These are phyloP conservation scores for Lactarius akahatsu DNA, from an alignment of 768 basidiomycete genomes.

Conservation along the genomic window DNA sequence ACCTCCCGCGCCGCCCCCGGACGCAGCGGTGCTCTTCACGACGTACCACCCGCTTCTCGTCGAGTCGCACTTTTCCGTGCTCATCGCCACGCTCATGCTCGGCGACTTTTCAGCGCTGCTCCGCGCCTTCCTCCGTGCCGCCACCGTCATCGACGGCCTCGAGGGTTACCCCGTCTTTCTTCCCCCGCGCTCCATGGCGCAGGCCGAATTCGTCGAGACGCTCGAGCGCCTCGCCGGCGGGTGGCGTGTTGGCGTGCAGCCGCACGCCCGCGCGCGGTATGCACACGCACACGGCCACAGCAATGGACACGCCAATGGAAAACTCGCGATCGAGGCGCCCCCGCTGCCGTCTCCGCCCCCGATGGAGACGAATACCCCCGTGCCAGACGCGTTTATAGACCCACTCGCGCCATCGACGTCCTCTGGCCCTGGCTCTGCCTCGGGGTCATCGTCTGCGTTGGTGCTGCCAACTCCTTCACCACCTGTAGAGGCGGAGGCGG, in stretches of 20 bases:
- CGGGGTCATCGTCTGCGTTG: neutral
- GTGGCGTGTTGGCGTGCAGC: conserved; percentile 66
- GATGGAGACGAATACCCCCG: neutral
- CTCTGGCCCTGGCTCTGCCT: conserved; percentile 24
- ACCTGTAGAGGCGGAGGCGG: neutral
- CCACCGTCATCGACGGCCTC: conserved; percentile 71
- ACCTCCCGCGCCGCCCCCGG: conserved; percentile 37
- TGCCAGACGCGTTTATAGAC: conserved; percentile 17
- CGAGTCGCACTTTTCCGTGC: conserved; percentile 79
- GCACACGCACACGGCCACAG: neutral
- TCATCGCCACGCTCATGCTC: conserved; percentile 74
- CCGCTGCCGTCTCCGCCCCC: conserved; percentile 33
- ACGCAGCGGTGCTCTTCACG: conserved; percentile 66
- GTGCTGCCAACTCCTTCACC: neutral
- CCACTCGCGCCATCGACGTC: conserved; percentile 33
- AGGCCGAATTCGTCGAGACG: conserved; percentile 85
- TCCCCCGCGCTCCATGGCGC: conserved; percentile 84
- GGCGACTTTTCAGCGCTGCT: conserved; percentile 68
- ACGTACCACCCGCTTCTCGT: conserved; percentile 90
- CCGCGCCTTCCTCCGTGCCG: conserved; percentile 62
- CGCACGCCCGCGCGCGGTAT: conserved; percentile 46
- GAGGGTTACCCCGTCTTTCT: conserved; percentile 90
- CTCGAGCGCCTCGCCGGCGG: conserved; percentile 76
- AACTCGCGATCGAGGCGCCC: conserved; percentile 45
- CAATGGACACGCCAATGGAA: conserved; percentile 39